Evolutionary conservation across 108 stramenopile species (phyloP).

Genomic region (Licmophora abbreviata): DNA sequence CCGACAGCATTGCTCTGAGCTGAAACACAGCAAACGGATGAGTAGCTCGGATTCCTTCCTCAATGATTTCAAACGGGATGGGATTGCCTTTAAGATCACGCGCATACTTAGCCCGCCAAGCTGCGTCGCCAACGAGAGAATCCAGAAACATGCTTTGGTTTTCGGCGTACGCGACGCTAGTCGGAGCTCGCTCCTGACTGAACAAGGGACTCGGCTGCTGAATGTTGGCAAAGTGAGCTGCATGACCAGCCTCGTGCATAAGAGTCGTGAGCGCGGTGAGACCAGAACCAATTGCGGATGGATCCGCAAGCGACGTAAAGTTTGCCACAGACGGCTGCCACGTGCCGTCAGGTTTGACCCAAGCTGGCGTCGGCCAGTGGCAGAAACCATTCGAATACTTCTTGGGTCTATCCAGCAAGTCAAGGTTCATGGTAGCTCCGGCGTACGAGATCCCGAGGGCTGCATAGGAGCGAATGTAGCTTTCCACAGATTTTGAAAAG

Average conservation of each 20-base stretch:
- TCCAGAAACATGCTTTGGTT: conserved; percentile 68
- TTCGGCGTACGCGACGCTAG: conserved; percentile 64
- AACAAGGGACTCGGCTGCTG: conserved; percentile 48
- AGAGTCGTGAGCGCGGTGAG: conserved; percentile 47
- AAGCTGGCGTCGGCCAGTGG: conserved; percentile 63
- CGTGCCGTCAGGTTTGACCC: conserved; percentile 46
- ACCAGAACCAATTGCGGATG: conserved; percentile 49
- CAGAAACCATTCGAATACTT: conserved; percentile 75
- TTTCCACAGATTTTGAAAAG: conserved; percentile 45
- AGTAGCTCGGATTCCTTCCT: conserved; percentile 52
- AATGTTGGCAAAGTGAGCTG: conserved; percentile 71
- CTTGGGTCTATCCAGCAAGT: conserved; percentile 50
- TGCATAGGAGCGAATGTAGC: conserved; percentile 48
- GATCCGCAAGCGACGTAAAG: conserved; percentile 61
- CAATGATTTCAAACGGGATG: conserved; percentile 56
- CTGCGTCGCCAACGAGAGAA: conserved; percentile 55
- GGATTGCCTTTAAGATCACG: conserved; percentile 27
- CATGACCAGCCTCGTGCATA: conserved; percentile 73
- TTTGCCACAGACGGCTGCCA: conserved; percentile 46
- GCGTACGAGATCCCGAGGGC: conserved; percentile 51
- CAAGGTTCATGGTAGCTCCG: conserved; percentile 57
- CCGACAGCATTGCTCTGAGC: conserved; percentile 52
- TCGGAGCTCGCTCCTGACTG: conserved; percentile 63
- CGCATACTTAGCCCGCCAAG: conserved; percentile 67
- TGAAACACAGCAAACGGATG: conserved; percentile 55